Base-by-base conservation (phyloP, 2,329 filamentous ascomycete genomes). In the Colletotrichum magnum region DNA sequence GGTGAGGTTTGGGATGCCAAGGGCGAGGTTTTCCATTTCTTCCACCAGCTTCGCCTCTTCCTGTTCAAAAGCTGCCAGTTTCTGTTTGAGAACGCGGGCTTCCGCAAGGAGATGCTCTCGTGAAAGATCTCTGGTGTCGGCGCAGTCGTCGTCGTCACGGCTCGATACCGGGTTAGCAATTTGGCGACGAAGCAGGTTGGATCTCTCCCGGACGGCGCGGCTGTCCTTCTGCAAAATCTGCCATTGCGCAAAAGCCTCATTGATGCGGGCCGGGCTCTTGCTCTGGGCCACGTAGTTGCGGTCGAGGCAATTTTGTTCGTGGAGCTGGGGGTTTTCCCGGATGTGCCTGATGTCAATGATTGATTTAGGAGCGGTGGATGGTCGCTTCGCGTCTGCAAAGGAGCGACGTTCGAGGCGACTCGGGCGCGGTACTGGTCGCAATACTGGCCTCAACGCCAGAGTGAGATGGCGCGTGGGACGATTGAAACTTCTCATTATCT, bases 321-420 rank as follows among this genome's bases (percentile, higher is more conserved):
- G 93, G 16, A 97, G 86, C 15, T 91, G 89, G 16, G 93, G 89
- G 80, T 97, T 93, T 76, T 94, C 88, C 67, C 95, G 94, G 79
- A 99, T 97, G 82, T 96, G 92, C 79, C 94, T 95, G 77, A 97
- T 87, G 82, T 98, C 93, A 73, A 97, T 87, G 54, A 88, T 88
- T 28, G 93, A 89, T 78, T 94, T 95, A 12, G 94, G 94, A 15
- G 93, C 94, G 60, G 88, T 91, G 2, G 92, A 85, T 5, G 93
- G 92, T 47, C 91, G 86, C 67, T 78, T 79, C 52, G 68, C 62
- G 54, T 78, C 75, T 56, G 74, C 64, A 59, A 71, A 71, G 6
- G 65, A 28, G 39, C 69, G 69, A 51, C n/a, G 28, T 53, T 36
- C 43, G 50, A 52, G 41, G 41, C 21, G 45, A 41, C 56, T 45